Evolutionary conservation across 305 asterid species (phyloP).

Genomic region (Lippia alba): DNA sequence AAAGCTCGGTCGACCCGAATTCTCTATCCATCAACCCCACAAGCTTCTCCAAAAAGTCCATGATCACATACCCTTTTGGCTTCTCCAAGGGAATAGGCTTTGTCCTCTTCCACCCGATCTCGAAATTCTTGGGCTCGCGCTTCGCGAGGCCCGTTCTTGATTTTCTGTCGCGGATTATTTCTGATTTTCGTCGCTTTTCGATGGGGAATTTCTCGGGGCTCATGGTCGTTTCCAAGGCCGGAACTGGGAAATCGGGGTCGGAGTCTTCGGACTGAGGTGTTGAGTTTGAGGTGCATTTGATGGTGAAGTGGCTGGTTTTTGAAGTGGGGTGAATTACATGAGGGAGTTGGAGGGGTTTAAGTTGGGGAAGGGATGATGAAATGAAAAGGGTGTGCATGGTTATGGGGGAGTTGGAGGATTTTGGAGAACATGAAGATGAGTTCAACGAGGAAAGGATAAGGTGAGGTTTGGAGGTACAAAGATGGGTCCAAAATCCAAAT

Average conservation of each 20-base stretch:
- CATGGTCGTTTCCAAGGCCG: constrained; percentile 56
- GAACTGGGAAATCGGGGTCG: constrained; percentile 46
- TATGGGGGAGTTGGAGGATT: constrained; percentile 47
- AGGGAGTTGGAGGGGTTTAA: constrained; percentile 31
- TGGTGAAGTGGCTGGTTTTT: constrained; percentile 34
- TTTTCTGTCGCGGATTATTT: constrained; percentile 64
- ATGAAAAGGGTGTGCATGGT: constrained; percentile 34
- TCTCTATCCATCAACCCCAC: constrained; percentile 72
- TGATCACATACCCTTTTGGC: constrained; percentile 76
- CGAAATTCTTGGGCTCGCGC: constrained; percentile 78
- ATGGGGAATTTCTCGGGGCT: constrained; percentile 69
- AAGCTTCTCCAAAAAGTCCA: constrained; percentile 83
- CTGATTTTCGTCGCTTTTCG: constrained; percentile 67
- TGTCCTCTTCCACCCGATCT: constrained; percentile 89
- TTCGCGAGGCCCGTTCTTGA: constrained; percentile 51
- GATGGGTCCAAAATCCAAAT: neutral
- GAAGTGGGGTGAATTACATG: constrained; percentile 3
- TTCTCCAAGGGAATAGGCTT: constrained; percentile 70
- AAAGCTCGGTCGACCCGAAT: constrained; percentile 66
- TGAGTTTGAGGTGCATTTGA: constrained; percentile 52
- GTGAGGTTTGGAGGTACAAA: neutral
- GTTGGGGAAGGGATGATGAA: constrained; percentile 28
- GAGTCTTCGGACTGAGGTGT: constrained; percentile 39
- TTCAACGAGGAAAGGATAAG: constrained; percentile 44
- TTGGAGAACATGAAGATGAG: constrained; percentile 51